Evolutionary conservation across 2,329 filamentous ascomycete genomes (phyloP).

Genomic region (Talaromyces sp.): DNA sequence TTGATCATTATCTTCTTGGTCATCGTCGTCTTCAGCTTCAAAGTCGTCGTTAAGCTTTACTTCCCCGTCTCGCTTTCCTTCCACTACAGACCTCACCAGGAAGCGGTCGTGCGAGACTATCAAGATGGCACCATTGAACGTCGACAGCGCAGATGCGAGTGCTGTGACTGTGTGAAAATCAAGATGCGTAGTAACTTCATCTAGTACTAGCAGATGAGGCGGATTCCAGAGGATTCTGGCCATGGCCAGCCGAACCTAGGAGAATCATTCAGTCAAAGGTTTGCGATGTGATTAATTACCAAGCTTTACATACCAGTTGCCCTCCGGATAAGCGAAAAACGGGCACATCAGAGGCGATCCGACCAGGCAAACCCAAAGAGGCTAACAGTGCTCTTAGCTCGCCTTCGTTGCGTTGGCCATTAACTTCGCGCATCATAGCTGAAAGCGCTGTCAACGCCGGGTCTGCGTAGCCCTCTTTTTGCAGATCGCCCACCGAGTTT

Average conservation of each 20-base stretch:
- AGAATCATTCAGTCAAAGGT: slow-evolving; percentile 1
- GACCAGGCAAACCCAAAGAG: slow-evolving; percentile 64
- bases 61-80: slow-evolving; percentile 49
- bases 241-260: slow-evolving; percentile 54
- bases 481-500: slow-evolving; percentile 95
- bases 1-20: slow-evolving; percentile 24
- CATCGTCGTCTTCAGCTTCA: slow-evolving; percentile 43
- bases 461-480: slow-evolving; percentile 99
- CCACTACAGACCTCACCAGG: slow-evolving; percentile 69
- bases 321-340: slow-evolving; percentile 71
- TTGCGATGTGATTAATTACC: slow-evolving; percentile 12
- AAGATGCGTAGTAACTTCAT: slow-evolving; percentile 80
- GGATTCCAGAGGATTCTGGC: slow-evolving; percentile 62
- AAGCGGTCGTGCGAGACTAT: slow-evolving; percentile 79
- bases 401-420: slow-evolving; percentile 56
- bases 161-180: slow-evolving; percentile 76
- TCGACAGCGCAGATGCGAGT: slow-evolving; percentile 59
- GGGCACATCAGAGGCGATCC: slow-evolving; percentile 67
- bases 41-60: slow-evolving; percentile 38
- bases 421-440: slow-evolving; percentile 54
- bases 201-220: slow-evolving; percentile 69
- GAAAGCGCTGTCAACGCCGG: slow-evolving; percentile 89
- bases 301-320: slow-evolving; percentile 56
- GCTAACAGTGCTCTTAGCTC: slow-evolving; percentile 62
- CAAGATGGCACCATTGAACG: slow-evolving; percentile 69